Evolutionary conservation across 306 rosid genomes (phyloP).

Genomic region (Cicer cuneatum): DNA sequence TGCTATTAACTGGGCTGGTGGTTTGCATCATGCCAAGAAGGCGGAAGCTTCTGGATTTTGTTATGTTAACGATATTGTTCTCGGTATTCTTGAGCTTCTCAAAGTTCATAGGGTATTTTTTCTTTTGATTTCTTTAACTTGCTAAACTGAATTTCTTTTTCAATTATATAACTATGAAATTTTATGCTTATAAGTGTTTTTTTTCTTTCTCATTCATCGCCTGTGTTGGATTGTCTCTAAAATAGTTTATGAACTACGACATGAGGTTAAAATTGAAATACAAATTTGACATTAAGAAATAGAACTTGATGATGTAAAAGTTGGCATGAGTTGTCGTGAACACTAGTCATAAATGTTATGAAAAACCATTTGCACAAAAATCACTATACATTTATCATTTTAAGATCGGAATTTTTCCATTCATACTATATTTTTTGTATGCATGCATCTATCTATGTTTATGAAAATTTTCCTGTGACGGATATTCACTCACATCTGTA

Average conservation of each 20-base stretch:
- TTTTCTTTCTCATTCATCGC: not conserved
- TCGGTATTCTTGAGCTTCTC: slow-evolving; percentile 89
- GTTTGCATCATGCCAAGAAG: slow-evolving; percentile 83
- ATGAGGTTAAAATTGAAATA: not conserved
- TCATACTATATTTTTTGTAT: not conserved
- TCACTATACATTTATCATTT: not conserved
- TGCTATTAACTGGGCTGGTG: slow-evolving; percentile 81
- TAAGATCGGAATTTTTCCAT: not conserved
- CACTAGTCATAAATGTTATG: not conserved
- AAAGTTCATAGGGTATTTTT: slow-evolving; percentile 73
- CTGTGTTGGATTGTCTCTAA: not conserved
- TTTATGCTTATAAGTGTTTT: not conserved
- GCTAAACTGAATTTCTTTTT: not conserved
- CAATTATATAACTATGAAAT: not conserved
- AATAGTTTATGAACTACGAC: not conserved
- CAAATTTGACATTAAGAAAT: not conserved
- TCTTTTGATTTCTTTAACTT: not conserved
- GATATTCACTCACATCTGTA: no score
- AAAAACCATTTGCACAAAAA: not conserved
- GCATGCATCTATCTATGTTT: no score
- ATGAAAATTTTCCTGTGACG: no score
- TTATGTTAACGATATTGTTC: slow-evolving; percentile 84
- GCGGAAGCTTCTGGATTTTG: slow-evolving; percentile 90
- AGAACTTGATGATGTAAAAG: not conserved
- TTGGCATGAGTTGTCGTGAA: not conserved